Evolutionary conservation across 2,329 filamentous ascomycete species (phyloP).

Genomic region (Simplicillium sp.): DNA sequence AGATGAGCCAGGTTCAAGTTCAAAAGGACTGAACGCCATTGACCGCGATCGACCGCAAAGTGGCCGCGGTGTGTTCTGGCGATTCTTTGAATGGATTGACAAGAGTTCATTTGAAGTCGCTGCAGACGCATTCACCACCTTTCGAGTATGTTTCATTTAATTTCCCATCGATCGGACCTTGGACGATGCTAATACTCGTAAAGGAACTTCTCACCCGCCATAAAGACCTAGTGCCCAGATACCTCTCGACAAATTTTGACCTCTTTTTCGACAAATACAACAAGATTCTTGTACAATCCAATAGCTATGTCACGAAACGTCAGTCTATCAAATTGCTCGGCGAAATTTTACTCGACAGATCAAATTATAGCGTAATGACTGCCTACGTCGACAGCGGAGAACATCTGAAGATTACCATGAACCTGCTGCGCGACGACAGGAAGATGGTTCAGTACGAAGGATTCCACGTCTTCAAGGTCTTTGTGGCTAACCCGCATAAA

Average conservation of each 20-base stretch:
- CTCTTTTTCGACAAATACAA: conserved; percentile 92
- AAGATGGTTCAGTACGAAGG: conserved; percentile 99
- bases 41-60: conserved; percentile 67
- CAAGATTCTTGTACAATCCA: conserved; percentile 74
- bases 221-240: conserved; percentile 82
- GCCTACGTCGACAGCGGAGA: conserved; percentile 91
- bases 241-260: conserved; percentile 82
- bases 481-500: conserved; percentile 97
- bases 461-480: conserved; percentile 99
- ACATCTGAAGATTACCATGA: conserved; percentile 98
- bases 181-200: conserved; percentile 5
- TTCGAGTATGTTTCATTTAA: conserved; percentile 54
- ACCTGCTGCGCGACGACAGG: conserved; percentile 84
- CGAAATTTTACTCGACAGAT: conserved; percentile 86
- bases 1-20: conserved; percentile 56
- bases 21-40: conserved; percentile 68
- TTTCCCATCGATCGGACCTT: background rate
- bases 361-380: conserved; percentile 98
- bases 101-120: conserved; percentile 93
- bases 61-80: conserved; percentile 87
- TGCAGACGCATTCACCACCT: conserved; percentile 95
- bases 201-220: conserved; percentile 91
- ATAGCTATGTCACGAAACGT: conserved; percentile 94
- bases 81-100: conserved; percentile 95
- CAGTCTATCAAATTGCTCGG: conserved; percentile 97